Conservation (phyloP, 106 monocot genomes). For the Dioscorea zingiberensis region DNA sequence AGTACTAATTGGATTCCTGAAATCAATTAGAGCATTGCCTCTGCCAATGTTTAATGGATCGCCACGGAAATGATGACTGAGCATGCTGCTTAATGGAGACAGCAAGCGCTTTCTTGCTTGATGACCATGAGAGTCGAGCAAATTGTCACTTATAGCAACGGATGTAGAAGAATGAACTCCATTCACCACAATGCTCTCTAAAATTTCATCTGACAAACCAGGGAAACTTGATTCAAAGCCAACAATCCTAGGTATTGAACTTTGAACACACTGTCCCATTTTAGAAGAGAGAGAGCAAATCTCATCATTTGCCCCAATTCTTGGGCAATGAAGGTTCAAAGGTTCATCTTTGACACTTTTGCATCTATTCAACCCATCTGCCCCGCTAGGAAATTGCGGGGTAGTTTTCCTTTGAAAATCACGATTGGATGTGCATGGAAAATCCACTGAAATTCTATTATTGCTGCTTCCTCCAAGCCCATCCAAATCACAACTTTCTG, state of each 20-base stretch:
- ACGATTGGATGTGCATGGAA: slow-evolving; percentile 20
- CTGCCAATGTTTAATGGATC: slow-evolving; percentile 41
- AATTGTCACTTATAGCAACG: slow-evolving; percentile 8
- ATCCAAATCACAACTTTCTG: slow-evolving; percentile 41
- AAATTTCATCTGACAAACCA: slow-evolving; percentile 1
- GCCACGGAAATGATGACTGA: slow-evolving; percentile 48
- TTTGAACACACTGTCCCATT: slow-evolving; percentile 18
- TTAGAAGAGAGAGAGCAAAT: slow-evolving; percentile 16
- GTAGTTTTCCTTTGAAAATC: slow-evolving; percentile 37
- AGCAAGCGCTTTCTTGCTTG: slow-evolving; percentile 64
- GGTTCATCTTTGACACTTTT: slow-evolving; percentile 22
- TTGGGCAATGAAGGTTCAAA: slow-evolving; percentile 30
- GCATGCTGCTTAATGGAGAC: slow-evolving; percentile 56
- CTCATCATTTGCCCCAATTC: slow-evolving; percentile 36
- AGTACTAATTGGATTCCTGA: slow-evolving; percentile 8
- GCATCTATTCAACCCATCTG: slow-evolving; percentile 16
- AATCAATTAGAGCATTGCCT: slow-evolving; percentile 9
- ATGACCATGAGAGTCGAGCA: slow-evolving; percentile 23
- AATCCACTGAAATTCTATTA: slow-evolving; percentile 13
- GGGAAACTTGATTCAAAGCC: slow-evolving; percentile 54
- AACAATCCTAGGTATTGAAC: slow-evolving; percentile 55
- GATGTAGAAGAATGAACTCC: slow-evolving; percentile 10
- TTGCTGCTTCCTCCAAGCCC: slow-evolving; percentile 26
- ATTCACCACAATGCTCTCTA: neutral
- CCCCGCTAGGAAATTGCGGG: slow-evolving; percentile 16